Evolutionary conservation across 805 yeast genomes (phyloP).

Genomic region (Priceomyces haplophilus): DNA sequence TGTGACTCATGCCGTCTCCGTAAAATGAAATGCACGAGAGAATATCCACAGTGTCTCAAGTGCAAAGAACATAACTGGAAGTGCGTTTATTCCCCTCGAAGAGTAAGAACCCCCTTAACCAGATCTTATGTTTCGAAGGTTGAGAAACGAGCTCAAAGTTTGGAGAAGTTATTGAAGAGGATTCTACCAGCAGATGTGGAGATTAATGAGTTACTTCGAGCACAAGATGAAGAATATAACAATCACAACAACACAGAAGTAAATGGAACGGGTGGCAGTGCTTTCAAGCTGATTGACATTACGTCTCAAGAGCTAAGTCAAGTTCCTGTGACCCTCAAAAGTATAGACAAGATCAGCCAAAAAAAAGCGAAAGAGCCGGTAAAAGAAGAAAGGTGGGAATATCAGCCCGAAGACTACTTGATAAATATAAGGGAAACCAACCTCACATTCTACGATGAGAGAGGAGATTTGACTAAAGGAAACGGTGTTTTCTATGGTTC

Average conservation of each 20-base stretch:
- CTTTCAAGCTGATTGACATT: conserved; percentile 14
- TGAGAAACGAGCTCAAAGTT: conserved; percentile 2
- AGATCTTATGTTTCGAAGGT: conserved; percentile 5
- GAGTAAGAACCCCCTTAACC: conserved; percentile 3
- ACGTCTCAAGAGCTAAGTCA: conserved; percentile 16
- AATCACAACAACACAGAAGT: neutral
- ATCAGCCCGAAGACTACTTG: conserved; percentile 18
- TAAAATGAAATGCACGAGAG: conserved; percentile 6
- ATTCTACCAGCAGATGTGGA: conserved; percentile 9
- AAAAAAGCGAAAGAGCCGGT: conserved; percentile 10
- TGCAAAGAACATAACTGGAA: conserved; percentile 6
- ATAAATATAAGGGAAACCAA: conserved; percentile 18
- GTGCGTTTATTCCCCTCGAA: conserved; percentile 6
- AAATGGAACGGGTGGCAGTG: conserved; percentile 7
- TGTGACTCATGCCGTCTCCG: conserved; percentile 6
- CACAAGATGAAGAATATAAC: conserved; percentile 10
- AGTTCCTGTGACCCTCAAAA: conserved; percentile 15
- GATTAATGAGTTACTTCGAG: conserved; percentile 8
- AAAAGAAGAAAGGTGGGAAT: conserved; percentile 9
- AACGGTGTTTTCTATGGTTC: conserved; percentile 15
- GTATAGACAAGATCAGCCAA: conserved; percentile 15
- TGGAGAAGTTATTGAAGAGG: conserved; percentile 5
- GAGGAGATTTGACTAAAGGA: conserved; percentile 12
- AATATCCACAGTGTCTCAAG: conserved; percentile 5
- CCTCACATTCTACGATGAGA: conserved; percentile 17